Evolutionary conservation across 805 yeast species (phyloP).

Genomic region (Metschnikowia lachancei): DNA sequence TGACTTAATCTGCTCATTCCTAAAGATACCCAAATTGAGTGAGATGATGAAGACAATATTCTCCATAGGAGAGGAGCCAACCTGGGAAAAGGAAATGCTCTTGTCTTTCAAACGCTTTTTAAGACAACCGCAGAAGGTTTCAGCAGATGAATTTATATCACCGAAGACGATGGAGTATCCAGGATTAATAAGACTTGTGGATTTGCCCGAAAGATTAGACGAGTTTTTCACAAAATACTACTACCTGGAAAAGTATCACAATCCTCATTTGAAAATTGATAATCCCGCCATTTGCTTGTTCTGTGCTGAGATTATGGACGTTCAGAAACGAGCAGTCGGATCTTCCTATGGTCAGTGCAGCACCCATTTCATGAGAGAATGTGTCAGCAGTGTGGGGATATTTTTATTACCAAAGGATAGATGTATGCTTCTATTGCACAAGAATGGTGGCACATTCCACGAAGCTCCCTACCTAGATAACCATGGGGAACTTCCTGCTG

Average conservation of each 20-base stretch:
- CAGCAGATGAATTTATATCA: constrained; percentile 14
- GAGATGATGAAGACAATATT: constrained; percentile 18
- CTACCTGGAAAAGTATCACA: constrained; percentile 42
- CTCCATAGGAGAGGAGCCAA: background rate
- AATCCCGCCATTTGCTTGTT: constrained; percentile 87
- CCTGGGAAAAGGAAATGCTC: constrained; percentile 29
- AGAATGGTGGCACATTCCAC: constrained; percentile 78
- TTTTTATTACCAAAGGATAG: constrained; percentile 71
- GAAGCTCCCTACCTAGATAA: constrained; percentile 81
- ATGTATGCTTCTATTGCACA: constrained; percentile 59
- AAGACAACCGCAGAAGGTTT: background rate
- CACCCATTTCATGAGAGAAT: constrained; percentile 60
- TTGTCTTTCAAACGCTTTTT: constrained; percentile 20
- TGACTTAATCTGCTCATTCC: constrained; percentile 48
- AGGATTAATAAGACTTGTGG: constrained; percentile 56
- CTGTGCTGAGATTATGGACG: constrained; percentile 67
- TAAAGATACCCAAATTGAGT: constrained; percentile 45
- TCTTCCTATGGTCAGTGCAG: constrained; percentile 74
- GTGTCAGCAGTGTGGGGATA: constrained; percentile 65
- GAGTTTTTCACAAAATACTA: constrained; percentile 61
- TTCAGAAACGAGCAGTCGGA: constrained; percentile 61
- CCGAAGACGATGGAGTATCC: constrained; percentile 54
- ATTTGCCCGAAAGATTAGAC: constrained; percentile 66
- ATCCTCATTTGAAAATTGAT: constrained; percentile 38
- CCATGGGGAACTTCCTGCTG: constrained; percentile 84